Base-by-base conservation (phyloP, 768 basidiomycete species). In the Russula earlei region DNA sequence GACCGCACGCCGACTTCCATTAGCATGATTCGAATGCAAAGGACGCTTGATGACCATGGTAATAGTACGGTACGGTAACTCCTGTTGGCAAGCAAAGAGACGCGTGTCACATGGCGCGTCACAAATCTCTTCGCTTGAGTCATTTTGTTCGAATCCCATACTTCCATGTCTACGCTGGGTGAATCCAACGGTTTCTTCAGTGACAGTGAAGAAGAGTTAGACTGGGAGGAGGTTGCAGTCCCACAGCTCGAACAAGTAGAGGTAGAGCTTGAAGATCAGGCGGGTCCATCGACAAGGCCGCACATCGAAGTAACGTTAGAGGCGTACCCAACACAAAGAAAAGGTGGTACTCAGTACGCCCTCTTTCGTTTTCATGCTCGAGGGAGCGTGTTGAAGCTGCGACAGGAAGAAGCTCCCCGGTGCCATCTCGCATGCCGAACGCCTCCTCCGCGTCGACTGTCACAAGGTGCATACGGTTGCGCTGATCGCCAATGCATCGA, bases 391-490 rank as follows among this genome's bases (percentile, higher is more conserved):
- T 40, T 38, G 9, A 50, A 19, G 38, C 12, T 9, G 24, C 29
- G 42, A 19, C 9, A 75, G 77, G 71, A 69, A 69, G 77, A 77
- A 58, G 69, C 43, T 63, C 62, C 0, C 63, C 40, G 55, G 69
- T 10, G 67, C 68, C 29, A 62, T 81, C 58, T 69, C 79, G 33
- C 75, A 81, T 57, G 80, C 80, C 14, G 88, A 94, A 65, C 81
- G 93, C 12, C 72, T 84, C 40, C 67, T 83, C 9, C 78, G 93
- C 33, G 79, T 94, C 44, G 80, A 86, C 55, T 83, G 81, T 52
- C 95, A 98, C 72, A 94, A 95, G 70, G 74, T 91, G 14, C 96
- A 99, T 63, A 89, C 91, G 9, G 70, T 94, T 11, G 72, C 79
- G n/a, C 75, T 96, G 14, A 76, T 98, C 12, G 78, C 79, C 14